These are phyloP conservation scores for Articulospora tetracladia DNA, from an alignment of 495 filamentous ascomycete genomes.

Conservation along the genomic window DNA sequence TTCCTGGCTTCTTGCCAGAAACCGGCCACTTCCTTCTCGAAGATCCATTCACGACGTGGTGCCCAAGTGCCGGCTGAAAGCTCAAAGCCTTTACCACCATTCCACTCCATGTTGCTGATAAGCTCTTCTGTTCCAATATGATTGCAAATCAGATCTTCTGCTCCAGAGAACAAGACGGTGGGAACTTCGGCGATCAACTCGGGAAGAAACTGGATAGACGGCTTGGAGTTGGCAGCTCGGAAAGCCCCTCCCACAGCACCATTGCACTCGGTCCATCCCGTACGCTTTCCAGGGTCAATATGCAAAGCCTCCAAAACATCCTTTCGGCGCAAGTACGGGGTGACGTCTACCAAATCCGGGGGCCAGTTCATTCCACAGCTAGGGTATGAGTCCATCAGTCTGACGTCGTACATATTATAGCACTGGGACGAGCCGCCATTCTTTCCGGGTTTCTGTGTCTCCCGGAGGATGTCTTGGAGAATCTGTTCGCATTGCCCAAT, in stretches of 20 bases:
- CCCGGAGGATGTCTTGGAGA: slow-evolving; percentile 60
- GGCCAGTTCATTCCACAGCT: slow-evolving; percentile 97
- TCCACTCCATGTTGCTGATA: slow-evolving; percentile 91
- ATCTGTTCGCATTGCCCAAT: slow-evolving; percentile 67
- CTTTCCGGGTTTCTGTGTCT: slow-evolving; percentile 45
- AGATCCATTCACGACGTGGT: slow-evolving; percentile 87
- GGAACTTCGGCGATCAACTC: slow-evolving; percentile 70
- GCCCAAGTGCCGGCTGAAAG: slow-evolving; percentile 86
- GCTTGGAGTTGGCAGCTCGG: slow-evolving; percentile 59
- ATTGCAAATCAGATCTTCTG: slow-evolving; percentile 94
- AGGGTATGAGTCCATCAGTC: slow-evolving; percentile 66
- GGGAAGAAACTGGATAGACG: slow-evolving; percentile 72
- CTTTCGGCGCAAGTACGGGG: slow-evolving; percentile 76
- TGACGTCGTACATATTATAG: slow-evolving; percentile 93
- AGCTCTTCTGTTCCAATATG: slow-evolving; percentile 90
- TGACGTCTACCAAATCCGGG: slow-evolving; percentile 70
- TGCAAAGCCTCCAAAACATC: slow-evolving; percentile 81
- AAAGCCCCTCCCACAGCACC: slow-evolving; percentile 71
- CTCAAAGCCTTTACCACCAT: slow-evolving; percentile 86
- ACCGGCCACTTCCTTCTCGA: slow-evolving; percentile 85
- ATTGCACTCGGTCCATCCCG: slow-evolving; percentile 90
- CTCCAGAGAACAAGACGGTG: slow-evolving; percentile 85
- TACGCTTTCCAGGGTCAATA: slow-evolving; percentile 72
- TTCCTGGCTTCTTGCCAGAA: slow-evolving; percentile 94
- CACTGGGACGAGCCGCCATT: slow-evolving; percentile 50